phyloP scores from a whole-genome alignment of 192 early-diverging fungal genomes.

The Hyaloraphidium curvatum region DNA sequence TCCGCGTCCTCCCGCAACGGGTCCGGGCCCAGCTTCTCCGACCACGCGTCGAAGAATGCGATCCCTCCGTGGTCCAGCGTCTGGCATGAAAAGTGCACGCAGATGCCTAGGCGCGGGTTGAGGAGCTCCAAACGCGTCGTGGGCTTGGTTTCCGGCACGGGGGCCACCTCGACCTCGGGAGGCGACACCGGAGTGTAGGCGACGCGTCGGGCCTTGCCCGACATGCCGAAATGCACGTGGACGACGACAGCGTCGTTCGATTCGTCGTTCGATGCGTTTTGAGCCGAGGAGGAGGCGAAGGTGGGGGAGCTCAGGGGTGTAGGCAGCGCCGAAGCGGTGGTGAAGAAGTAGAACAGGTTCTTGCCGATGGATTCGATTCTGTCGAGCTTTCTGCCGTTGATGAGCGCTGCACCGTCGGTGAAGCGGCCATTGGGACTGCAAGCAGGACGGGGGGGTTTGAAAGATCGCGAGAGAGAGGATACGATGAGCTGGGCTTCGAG shows the following conservation, averaged over 20 bases:
- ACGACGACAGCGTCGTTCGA: background rate
- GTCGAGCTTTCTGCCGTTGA: background rate
- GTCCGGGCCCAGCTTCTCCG: background rate
- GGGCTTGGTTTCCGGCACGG: too few relatives aligned
- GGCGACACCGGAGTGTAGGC: background rate
- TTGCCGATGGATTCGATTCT: background rate
- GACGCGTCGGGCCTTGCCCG: background rate
- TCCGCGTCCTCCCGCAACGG: background rate
- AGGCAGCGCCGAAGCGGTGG: background rate
- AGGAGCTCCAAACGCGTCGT: background rate
- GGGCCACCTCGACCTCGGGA: too few relatives aligned
- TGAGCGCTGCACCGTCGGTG: background rate
- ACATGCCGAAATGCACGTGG: background rate
- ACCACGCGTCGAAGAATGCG: background rate
- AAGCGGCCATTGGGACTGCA: background rate
- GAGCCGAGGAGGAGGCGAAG: background rate
- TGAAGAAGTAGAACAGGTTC: background rate
- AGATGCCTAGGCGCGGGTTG: background rate
- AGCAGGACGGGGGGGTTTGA: background rate
- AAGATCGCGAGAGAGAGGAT: background rate
- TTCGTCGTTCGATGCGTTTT: background rate
- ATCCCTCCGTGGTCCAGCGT: background rate
- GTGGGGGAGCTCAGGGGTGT: background rate
- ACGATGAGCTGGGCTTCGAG: background rate
- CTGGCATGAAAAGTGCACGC: background rate